Evolutionary conservation across 768 basidiomycete species (phyloP).

Genomic region (Serendipita vermifera): DNA sequence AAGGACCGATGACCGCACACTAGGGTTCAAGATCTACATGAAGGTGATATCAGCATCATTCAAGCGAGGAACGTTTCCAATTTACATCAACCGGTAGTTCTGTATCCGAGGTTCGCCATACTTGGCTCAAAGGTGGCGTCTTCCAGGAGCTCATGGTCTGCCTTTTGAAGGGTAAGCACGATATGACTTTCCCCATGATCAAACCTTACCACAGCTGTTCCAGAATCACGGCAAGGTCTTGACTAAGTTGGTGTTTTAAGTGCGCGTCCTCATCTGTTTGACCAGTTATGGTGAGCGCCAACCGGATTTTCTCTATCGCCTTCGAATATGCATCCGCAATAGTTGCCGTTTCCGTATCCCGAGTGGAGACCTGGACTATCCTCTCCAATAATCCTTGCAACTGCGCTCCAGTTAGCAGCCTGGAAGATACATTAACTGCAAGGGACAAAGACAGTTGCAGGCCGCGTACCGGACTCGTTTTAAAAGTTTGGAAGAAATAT

Average conservation of each 20-base stretch:
- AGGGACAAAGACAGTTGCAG: neutral
- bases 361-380: too few relatives aligned
- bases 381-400: neutral
- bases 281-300: neutral
- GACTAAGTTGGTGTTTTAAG: neutral
- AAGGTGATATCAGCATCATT: neutral
- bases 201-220: neutral
- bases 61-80: neutral
- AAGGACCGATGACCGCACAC: neutral
- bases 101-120: neutral
- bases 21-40: constrained; percentile 1
- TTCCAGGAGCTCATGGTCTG: neutral
- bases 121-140: neutral
- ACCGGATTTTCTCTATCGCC: neutral
- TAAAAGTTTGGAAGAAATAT: neutral
- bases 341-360: too few relatives aligned
- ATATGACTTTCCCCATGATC: too few relatives aligned
- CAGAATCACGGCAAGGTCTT: neutral
- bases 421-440: neutral
- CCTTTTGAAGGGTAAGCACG: too few relatives aligned
- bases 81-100: constrained; percentile 5
- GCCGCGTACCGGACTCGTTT: neutral
- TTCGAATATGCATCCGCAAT: too few relatives aligned
- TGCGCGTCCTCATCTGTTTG: neutral
- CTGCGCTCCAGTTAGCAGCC: constrained; percentile 3